Base-by-base conservation (phyloP, 1,284 basidiomycete genomes). In the Heterobasidion annosum region DNA sequence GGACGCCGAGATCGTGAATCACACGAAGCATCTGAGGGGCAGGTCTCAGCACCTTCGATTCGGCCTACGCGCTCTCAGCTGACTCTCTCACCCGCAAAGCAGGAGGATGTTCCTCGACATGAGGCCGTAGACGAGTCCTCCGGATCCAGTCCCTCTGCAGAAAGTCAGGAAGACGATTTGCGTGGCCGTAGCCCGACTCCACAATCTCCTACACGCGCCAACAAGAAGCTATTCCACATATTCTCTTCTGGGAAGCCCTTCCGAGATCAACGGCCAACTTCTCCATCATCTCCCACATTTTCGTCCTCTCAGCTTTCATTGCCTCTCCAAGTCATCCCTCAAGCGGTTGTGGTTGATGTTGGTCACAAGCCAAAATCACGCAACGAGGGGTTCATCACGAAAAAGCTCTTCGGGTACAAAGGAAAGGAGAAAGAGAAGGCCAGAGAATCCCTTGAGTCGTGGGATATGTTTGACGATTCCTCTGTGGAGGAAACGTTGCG, bases 361-460 rank as follows among this genome's bases (percentile, higher is more conserved):
- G 52, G 52, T 25, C 63, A 62, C 56, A 55, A 15, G 52, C 50
- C 42, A 34, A 48, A 54, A n/a, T 42, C 57, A 6, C 60, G 50
- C 43, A 51, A 54, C 16, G 59, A 61, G 54, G 65, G 65, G 55
- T 65, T 66, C n/a, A 64, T 65, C 5, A 57, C 68, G 8, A 62
- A 64, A 33, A 62, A 61, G 40, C 47, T 71, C 3, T 71, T 70
- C 47, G 59, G 60, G 2, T 54, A 63, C 33, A 70, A 70, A 52
- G 67, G 67, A 18, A 70, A 69, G 51, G 68, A 59, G 6, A 59
- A 65, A 33, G 59, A 62, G 25, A 43, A 53, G 6, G 8, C 43
- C 8, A n/a, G 37, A 45, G 59, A 63, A n/a, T 37, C 58, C 37
- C 53, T 63, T 8, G 64, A 64, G 2, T 53, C 55, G 19, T 66